A percentile compares a stretch with the other conserved stretches of the same genome.
Conservation (phyloP, 371 early-diverging fungal genomes). For the Batkoa obscura region DNA sequence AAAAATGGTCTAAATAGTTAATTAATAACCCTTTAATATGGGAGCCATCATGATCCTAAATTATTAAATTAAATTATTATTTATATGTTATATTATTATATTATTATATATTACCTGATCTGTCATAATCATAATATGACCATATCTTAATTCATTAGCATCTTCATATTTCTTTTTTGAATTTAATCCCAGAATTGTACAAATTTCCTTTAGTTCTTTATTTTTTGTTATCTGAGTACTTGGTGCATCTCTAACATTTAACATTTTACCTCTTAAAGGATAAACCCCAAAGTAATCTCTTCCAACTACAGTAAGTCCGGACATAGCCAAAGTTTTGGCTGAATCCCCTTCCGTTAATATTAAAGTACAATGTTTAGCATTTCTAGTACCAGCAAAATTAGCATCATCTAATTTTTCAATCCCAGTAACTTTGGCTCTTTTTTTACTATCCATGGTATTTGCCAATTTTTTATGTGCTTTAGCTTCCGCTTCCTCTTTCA, state of each 20-base stretch:
- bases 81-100: constrained; percentile 17
- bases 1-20: constrained; percentile 97
- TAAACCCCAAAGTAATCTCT: constrained; percentile 95
- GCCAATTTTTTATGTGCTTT: constrained; percentile 77
- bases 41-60: constrained; percentile 93
- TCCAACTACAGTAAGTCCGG: constrained; percentile 88
- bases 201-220: constrained; percentile 80
- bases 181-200: constrained; percentile 94
- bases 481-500: constrained; percentile 56
- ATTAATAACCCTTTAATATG: constrained; percentile 99
- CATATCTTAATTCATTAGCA: constrained; percentile 77
- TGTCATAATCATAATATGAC: constrained; percentile 99
- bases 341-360: constrained; percentile 99
- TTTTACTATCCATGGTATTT: constrained; percentile 75
- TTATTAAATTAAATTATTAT: not conserved
- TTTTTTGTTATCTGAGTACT: constrained; percentile 66
- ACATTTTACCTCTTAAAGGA: constrained; percentile 95
- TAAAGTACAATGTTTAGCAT: constrained; percentile 76
- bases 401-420: constrained; percentile 98
- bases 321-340: constrained; percentile 92
- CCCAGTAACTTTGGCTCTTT: constrained; percentile 76
- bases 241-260: constrained; percentile 96
- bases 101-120: constrained; percentile 59
- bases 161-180: constrained; percentile 68
- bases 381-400: constrained; percentile 78